Conservation (phyloP, 2,329 filamentous ascomycete species). For the Leptographium radiaticola region DNA sequence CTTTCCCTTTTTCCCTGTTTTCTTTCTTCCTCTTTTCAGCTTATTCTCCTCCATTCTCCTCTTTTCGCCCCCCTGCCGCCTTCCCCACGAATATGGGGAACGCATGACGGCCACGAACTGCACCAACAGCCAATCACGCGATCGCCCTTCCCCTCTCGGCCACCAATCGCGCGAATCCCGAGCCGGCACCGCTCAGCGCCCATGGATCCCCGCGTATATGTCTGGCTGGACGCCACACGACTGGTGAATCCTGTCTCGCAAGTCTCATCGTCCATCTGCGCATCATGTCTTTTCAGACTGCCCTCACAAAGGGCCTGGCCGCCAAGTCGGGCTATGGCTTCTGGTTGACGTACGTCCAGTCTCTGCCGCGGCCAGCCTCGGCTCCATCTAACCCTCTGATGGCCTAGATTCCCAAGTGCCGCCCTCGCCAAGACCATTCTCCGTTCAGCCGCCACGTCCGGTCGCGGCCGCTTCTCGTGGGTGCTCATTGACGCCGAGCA, state of each 20-base stretch:
- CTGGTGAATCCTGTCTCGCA: no score
- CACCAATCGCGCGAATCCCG: neutral
- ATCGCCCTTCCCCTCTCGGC: neutral
- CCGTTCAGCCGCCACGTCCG: conserved; percentile 6
- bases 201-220: neutral
- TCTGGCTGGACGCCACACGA: neutral
- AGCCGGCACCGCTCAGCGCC: neutral
- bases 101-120: neutral
- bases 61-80: no score
- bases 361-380: neutral
- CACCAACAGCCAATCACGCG: neutral
- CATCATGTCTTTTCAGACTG: conserved; percentile 6
- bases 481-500: conserved; percentile 26
- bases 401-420: conserved; percentile 7
- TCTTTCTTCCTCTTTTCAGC: no score
- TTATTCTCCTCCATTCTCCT: no score
- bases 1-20: neutral
- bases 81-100: no score
- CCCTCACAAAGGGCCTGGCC: conserved; percentile 1
- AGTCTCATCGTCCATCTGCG: neutral
- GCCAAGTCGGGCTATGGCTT: conserved; percentile 8
- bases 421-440: conserved; percentile 11
- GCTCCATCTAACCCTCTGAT: neutral
- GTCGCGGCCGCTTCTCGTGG: conserved; percentile 14
- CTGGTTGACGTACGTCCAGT: conserved; percentile 9